Evolutionary conservation across 768 basidiomycete genomes (phyloP).

Genomic region (Serendipita vermifera): DNA sequence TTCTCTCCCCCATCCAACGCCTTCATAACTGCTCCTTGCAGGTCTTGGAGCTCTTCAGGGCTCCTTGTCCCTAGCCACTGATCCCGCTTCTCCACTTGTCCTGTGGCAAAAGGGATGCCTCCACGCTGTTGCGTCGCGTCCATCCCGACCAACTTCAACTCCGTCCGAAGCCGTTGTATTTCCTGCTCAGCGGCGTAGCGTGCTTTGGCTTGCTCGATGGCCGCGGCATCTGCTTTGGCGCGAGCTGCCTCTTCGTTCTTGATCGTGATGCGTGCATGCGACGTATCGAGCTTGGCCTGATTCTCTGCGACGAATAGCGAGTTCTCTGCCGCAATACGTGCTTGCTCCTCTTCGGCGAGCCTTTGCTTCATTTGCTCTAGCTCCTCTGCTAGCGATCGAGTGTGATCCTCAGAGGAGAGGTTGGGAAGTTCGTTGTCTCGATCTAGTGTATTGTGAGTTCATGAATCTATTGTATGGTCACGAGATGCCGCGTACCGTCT

Average conservation of each 20-base stretch:
- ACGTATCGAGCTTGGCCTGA: neutral
- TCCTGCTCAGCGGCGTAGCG: neutral
- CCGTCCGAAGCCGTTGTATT: neutral
- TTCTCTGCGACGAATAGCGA: neutral
- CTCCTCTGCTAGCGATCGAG: slow-evolving; percentile 2
- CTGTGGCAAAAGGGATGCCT: neutral
- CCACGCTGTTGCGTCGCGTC: neutral
- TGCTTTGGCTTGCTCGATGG: neutral
- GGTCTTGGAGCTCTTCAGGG: neutral
- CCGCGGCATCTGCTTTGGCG: neutral
- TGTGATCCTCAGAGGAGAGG: neutral
- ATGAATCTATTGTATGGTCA: too few relatives aligned
- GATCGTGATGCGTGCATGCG: neutral
- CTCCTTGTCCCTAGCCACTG: neutral
- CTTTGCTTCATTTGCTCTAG: neutral
- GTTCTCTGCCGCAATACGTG: neutral
- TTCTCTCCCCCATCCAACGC: neutral
- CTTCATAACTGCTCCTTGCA: neutral
- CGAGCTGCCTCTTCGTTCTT: neutral
- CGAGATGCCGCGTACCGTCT: too few relatives aligned
- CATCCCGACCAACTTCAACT: neutral
- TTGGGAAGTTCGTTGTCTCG: too few relatives aligned
- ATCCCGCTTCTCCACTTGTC: neutral
- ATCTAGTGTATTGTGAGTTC: too few relatives aligned
- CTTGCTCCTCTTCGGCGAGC: neutral